Evolutionary conservation across 306 rosid species (phyloP), one percentile per base, ranked within the genome.

Genomic region (Cucurbita maxima): DNA sequence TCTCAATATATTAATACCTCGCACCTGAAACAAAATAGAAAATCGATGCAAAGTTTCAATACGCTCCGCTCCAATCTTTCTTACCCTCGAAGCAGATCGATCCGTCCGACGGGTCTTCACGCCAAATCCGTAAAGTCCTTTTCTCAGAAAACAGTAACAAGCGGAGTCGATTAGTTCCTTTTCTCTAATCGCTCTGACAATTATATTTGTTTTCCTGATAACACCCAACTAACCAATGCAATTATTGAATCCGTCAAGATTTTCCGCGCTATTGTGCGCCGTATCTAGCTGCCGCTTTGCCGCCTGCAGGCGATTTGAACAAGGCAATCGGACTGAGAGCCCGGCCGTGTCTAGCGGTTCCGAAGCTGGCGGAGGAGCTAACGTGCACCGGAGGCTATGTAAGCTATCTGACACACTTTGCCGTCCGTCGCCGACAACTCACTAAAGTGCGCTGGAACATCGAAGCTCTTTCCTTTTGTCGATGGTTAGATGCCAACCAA

Each of bases 71-170:
- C 5, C 72, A 12, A 43, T 66, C 51, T 44, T 20, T 48, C 34
- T 44, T 10, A 18, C 37, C 72, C 16, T 13, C 37, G 15, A 64
- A 59, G 34, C 71, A 63, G 71, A 63, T 63, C 71, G 52, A 63
- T 63, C 74, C 76, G 84, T 63, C 74, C 76, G 84, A 75, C 80
- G 82, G 62, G 63, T 59, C 78, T 22, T 66, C 51, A 43, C 38
- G 11, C 72, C 72, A 47, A 68, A 68, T 68, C 73, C 73, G 15
- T 3, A 47, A 45, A 22, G 25, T 48, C 0, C 43, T 47, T 68
- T 47, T 47, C 47, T 8, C n/a, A 7, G 8, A 15, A 47, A 68
- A 41, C 40, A 67, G 19, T 12, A 60, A 20, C 48, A 10, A 48
- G 58, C 61, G 45, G 57, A 68, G 34, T 30, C 34, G 34, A 30